Evolutionary conservation across 2,329 filamentous ascomycete species (phyloP), one percentile per base, ranked within the genome.

Genomic region (Neopestalotiopsis rosae): DNA sequence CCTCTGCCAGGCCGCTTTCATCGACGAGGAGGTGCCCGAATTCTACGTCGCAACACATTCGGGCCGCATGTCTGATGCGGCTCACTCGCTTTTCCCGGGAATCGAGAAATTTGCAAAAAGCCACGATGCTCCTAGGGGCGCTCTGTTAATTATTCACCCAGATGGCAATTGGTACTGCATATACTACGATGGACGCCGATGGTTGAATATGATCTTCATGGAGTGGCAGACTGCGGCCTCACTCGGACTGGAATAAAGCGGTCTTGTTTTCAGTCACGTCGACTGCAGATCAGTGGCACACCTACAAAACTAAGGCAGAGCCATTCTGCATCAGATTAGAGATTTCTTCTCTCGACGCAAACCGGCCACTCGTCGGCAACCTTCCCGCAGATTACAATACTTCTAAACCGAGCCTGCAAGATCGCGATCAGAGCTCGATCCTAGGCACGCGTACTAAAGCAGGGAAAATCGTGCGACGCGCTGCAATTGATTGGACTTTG

Each of bases 141-240:
- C 68, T 10, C 40, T 73, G n/a, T 7, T 73, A 38, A 9, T 75
- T 4, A 28, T 72, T 6, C 45, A 72, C 59, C 57, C 68, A 2
- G 67, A 69, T 5, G 70, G 68, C 3, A 61, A 67, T 30, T 74
- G 71, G 70, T 70, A 71, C 56, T 68, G 68, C 58, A 5, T 74
- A 10, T 73, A 74, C 34, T 75, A 66, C 34, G 72, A 74, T 14
- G 71, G 72, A 0, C 71, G 61, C 49, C 68, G 72, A 14, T 74
- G 71, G 72, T 67, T 75, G 17, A 74, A 74, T 24, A 24, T 74
- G 61, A 57, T 71, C n/a, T 74, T 69, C 61, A 58, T 74, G 12
- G 73, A 74, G 65, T 74, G 72, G 71, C 73, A 75, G 65, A 71
- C 71, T 5, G 62, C 70, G 12, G 72, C 69, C 6, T 71, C 67